Conservation (phyloP, 2,329 filamentous ascomycete genomes). For the Proliferodiscus dingleyae region DNA sequence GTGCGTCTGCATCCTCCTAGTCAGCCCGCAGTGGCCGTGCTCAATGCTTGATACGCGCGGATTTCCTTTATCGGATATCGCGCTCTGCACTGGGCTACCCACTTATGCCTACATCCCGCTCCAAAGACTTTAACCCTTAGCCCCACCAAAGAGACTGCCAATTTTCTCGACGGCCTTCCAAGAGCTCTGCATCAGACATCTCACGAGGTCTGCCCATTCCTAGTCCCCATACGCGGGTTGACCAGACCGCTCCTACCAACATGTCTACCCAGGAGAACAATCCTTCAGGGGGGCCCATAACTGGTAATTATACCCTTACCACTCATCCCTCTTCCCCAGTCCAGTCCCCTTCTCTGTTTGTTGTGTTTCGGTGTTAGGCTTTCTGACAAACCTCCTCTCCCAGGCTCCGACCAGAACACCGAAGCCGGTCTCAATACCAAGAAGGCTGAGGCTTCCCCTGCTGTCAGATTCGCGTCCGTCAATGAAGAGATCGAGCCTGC, state of each 20-base stretch:
- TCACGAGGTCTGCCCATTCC: neutral
- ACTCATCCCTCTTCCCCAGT: constrained; percentile 13
- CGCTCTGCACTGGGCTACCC: neutral
- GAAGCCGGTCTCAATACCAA: constrained; percentile 12
- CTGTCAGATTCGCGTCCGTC: constrained; percentile 67
- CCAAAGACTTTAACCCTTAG: neutral
- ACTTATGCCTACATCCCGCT: neutral
- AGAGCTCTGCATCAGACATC: neutral
- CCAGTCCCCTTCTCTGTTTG: constrained; percentile 8
- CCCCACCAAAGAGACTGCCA: neutral
- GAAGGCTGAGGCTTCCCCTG: constrained; percentile 33
- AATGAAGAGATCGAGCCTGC: constrained; percentile 64
- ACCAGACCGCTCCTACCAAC: constrained; percentile 2
- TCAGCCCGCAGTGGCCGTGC: too few relatives aligned
- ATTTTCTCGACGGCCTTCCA: neutral
- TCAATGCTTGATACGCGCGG: neutral
- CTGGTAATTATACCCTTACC: constrained; percentile 26
- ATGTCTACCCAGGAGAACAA: constrained; percentile 18
- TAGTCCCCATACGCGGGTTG: neutral
- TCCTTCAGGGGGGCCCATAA: constrained; percentile 13
- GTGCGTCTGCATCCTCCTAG: too few relatives aligned
- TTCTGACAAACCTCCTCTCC: constrained; percentile 14
- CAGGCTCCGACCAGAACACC: constrained; percentile 14
- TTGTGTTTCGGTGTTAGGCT: constrained; percentile 8
- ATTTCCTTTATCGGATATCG: neutral